Evolutionary conservation across 169 alveolate species (phyloP).

Genomic region (Fabrea salina): DNA sequence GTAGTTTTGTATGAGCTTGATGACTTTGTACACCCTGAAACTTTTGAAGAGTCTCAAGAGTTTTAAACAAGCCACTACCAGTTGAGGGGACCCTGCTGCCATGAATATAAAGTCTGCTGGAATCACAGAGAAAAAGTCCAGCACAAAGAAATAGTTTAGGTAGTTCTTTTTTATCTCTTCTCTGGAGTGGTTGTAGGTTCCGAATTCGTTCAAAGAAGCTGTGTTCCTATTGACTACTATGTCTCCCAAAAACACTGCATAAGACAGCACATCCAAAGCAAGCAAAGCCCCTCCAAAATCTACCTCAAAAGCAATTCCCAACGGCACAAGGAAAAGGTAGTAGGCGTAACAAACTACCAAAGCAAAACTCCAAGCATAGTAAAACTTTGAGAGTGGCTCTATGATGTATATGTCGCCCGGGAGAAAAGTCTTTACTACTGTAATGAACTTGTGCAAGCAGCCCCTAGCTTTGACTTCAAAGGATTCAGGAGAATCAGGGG

Average conservation of each 20-base stretch:
- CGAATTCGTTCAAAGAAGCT: slow-evolving; percentile 1
- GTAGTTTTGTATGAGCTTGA: slow-evolving; percentile 29
- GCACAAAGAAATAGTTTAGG: slow-evolving; percentile 11
- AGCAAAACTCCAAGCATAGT: slow-evolving; percentile 31
- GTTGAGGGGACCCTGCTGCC: neutral
- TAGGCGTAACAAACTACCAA: neutral
- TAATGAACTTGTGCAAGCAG: neutral
- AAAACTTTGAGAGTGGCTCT: slow-evolving; percentile 28
- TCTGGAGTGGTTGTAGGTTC: neutral
- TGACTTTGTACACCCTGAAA: slow-evolving; percentile 28
- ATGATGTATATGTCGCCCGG: neutral
- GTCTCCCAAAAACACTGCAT: slow-evolving; percentile 30
- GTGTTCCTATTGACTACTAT: slow-evolving; percentile 18
- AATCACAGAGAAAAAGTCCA: slow-evolving; percentile 41
- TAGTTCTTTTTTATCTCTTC: slow-evolving; percentile 12
- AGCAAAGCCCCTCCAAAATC: neutral
- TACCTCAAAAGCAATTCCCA: slow-evolving; percentile 39
- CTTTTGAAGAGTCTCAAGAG: slow-evolving; percentile 41
- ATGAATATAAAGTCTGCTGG: slow-evolving; percentile 49
- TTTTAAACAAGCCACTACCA: slow-evolving; percentile 9
- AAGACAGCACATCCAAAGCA: slow-evolving; percentile 24
- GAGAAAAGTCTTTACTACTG: neutral
- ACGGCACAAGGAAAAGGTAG: slow-evolving; percentile 53
- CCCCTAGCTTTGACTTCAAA: neutral
- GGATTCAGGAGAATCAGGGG: neutral